Conservation (phyloP, 768 basidiomycete genomes). For the Xerocomellus dryophilus region DNA sequence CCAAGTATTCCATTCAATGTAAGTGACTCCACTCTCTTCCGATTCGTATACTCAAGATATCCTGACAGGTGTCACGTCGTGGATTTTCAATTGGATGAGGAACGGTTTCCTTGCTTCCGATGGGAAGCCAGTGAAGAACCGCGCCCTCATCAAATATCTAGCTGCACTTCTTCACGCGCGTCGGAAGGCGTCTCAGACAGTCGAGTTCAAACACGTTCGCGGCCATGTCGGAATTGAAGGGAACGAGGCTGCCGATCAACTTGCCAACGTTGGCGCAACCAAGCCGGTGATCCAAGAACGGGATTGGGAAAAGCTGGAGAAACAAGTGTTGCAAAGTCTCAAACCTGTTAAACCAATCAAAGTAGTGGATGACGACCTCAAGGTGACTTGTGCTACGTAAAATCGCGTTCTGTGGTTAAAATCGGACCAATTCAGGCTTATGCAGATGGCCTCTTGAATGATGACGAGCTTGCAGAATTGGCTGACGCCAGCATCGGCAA, state of each 20-base stretch:
- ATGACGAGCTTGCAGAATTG: constrained; percentile 32
- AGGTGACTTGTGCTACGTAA: constrained; percentile 18
- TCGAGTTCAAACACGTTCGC: constrained; percentile 68
- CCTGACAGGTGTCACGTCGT: constrained; percentile 59
- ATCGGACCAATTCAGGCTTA: constrained; percentile 23
- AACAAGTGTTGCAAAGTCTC: constrained; percentile 11
- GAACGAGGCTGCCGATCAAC: constrained; percentile 82
- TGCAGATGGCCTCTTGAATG: constrained; percentile 36
- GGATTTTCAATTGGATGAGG: constrained; percentile 65
- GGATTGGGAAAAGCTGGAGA: constrained; percentile 50
- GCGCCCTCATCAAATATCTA: constrained; percentile 66
- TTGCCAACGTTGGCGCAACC: constrained; percentile 59
- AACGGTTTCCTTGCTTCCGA: constrained; percentile 48
- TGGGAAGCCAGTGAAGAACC: constrained; percentile 69
- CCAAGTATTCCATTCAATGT: constrained; percentile 82
- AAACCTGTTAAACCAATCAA: background rate
- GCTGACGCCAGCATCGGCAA: background rate
- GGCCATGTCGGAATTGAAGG: constrained; percentile 77
- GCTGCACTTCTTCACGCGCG: constrained; percentile 58
- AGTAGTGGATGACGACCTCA: constrained; percentile 6
- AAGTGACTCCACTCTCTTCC: constrained; percentile 1
- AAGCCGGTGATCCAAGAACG: constrained; percentile 44
- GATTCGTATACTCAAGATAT: constrained; percentile 3
- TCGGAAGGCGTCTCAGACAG: constrained; percentile 46
- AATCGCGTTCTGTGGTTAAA: constrained; percentile 5